phyloP scores from a whole-genome alignment of 2,329 filamentous ascomycete genomes.

The Aspergillus fructus region DNA sequence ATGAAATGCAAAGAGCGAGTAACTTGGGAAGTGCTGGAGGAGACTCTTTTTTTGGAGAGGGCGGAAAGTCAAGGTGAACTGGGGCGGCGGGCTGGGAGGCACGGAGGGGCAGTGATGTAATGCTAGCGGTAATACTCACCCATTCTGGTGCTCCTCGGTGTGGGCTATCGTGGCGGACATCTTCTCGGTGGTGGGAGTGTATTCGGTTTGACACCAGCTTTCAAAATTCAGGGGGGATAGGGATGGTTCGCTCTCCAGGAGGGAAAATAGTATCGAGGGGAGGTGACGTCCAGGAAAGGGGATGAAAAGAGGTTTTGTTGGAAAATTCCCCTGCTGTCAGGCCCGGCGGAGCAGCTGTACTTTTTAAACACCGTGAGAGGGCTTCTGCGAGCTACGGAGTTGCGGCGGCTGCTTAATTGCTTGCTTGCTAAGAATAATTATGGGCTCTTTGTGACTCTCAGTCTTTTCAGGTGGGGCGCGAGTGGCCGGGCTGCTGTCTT shows the following conservation, averaged over 20 bases:
- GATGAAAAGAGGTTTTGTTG: constrained; percentile 24
- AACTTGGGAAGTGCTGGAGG: background rate
- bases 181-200: constrained; percentile 13
- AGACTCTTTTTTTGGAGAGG: constrained; percentile 7
- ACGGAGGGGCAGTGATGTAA: constrained; percentile 38
- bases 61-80: constrained; percentile 7
- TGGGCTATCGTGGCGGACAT: constrained; percentile 56
- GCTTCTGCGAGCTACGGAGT: constrained; percentile 9
- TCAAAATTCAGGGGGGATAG: constrained; percentile 9
- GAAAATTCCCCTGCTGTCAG: constrained; percentile 21
- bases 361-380: constrained; percentile 32
- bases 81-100: constrained; percentile 15
- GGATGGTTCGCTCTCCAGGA: constrained; percentile 1
- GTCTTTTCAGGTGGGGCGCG: constrained; percentile 15
- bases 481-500: constrained; percentile 14
- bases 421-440: constrained; percentile 14
- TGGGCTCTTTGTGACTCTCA: constrained; percentile 7
- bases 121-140: constrained; percentile 44
- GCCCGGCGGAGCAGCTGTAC: constrained; percentile 35
- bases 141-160: constrained; percentile 50
- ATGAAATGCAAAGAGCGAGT: background rate
- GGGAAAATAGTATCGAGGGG: constrained; percentile 1
- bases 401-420: constrained; percentile 9
- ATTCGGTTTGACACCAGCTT: constrained; percentile 8
- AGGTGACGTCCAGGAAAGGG: constrained; percentile 16